These are phyloP conservation scores for Colletotrichum eleusines DNA, from an alignment of 2,329 filamentous ascomycete species.

Conservation along the genomic window DNA sequence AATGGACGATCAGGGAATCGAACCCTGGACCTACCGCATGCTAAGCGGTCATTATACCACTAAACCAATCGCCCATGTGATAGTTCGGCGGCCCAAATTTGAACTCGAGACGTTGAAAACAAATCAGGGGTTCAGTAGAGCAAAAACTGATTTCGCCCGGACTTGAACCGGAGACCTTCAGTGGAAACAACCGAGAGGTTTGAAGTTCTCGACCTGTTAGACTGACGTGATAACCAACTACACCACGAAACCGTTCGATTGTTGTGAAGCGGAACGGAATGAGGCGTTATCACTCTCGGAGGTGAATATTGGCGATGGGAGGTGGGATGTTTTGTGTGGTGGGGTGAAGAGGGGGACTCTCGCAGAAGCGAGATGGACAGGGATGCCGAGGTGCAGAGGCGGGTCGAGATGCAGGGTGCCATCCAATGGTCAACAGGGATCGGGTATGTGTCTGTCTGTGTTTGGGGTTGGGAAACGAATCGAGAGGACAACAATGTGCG, in stretches of 20 bases:
- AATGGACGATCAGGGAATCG: slow-evolving; percentile 12
- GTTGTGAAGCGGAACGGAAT: no score
- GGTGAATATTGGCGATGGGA: neutral
- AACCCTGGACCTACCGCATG: slow-evolving; percentile 24
- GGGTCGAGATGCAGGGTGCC: slow-evolving; percentile 15
- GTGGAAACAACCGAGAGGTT: no score
- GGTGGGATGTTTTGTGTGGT: neutral
- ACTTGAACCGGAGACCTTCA: slow-evolving; percentile 42
- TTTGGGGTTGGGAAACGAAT: neutral
- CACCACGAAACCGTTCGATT: no score
- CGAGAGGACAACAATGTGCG: slow-evolving; percentile 4
- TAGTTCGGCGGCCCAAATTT: no score
- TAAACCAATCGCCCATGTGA: slow-evolving; percentile 16
- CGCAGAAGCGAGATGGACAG: neutral
- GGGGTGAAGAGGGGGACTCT: neutral
- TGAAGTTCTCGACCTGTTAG: slow-evolving; percentile 51
- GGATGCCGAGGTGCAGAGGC: slow-evolving; percentile 1
- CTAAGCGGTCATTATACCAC: slow-evolving; percentile 25
- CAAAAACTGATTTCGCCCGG: slow-evolving; percentile 39
- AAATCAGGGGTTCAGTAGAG: no score
- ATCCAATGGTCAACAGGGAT: slow-evolving; percentile 1
- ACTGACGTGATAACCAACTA: slow-evolving; percentile 63
- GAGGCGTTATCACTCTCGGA: neutral
- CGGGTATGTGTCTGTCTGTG: no score
- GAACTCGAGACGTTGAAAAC: no score